A percentile compares a stretch with the other conserved stretches of the same genome.
phyloP scores from a whole-genome alignment of 352 stramenopile genomes.

The Phytophthora lateralis region DNA sequence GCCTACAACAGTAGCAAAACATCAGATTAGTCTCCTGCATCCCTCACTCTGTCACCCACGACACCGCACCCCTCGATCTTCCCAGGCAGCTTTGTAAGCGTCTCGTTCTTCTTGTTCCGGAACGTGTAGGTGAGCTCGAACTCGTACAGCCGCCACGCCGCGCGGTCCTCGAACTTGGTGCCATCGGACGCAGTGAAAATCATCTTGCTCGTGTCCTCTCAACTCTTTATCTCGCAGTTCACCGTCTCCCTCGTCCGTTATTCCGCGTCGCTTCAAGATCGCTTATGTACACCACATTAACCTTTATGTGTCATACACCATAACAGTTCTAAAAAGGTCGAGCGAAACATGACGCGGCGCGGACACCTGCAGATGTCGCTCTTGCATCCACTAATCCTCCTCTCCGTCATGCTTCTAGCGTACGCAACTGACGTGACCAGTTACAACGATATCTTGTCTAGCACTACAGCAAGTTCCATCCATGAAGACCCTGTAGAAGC shows the following conservation, averaged over 20 bases:
- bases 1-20: slow-evolving; percentile 32
- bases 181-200: slow-evolving; percentile 88
- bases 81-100: slow-evolving; percentile 77
- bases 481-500: slow-evolving; percentile 9
- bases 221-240: background rate
- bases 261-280: slow-evolving; percentile 32
- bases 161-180: slow-evolving; percentile 84
- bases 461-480: slow-evolving; percentile 13
- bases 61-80: slow-evolving; percentile 68
- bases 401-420: slow-evolving; percentile 20
- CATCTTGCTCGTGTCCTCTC: slow-evolving; percentile 4
- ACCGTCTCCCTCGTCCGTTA: slow-evolving; percentile 21
- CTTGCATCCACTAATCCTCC: slow-evolving; percentile 17
- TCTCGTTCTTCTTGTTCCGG: slow-evolving; percentile 82
- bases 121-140: slow-evolving; percentile 94
- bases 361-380: slow-evolving; percentile 8
- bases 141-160: slow-evolving; percentile 88
- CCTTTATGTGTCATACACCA: background rate
- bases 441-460: slow-evolving; percentile 17
- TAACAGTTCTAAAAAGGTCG: background rate
- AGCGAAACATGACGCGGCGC: slow-evolving; percentile 15
- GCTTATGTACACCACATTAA: slow-evolving; percentile 11
- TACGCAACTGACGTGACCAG: slow-evolving; percentile 22
- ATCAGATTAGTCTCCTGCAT: background rate
- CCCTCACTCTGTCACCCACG: background rate